Evolutionary conservation across 2,329 filamentous ascomycete species (phyloP).

Genomic region (Cephalotrichum gorgonifer): DNA sequence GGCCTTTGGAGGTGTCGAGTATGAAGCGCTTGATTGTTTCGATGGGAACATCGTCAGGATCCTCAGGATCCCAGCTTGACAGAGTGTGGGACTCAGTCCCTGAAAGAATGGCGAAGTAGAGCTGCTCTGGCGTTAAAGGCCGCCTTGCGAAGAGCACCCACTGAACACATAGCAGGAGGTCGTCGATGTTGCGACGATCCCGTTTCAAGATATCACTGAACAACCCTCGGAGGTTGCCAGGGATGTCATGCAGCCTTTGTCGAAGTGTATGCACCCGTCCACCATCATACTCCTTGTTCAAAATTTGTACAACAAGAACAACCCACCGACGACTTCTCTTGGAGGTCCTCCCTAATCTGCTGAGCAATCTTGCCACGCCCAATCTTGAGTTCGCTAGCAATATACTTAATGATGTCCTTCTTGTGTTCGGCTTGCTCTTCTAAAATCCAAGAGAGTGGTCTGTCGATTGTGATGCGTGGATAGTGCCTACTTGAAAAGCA

Average conservation of each 20-base stretch:
- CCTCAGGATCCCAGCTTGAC: too few species aligned
- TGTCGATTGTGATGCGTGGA: conserved; percentile 24
- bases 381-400: too few species aligned
- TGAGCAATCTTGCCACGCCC: conserved; percentile 1
- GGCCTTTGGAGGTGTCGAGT: too few species aligned
- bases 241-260: neutral
- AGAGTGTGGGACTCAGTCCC: too few species aligned
- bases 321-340: conserved; percentile 28
- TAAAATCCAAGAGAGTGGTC: conserved; percentile 8
- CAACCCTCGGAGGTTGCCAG: neutral
- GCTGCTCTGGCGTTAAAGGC: conserved; percentile 29
- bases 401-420: neutral
- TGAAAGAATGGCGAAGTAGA: conserved; percentile 39
- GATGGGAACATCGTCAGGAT: too few species aligned
- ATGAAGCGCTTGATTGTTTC: too few species aligned
- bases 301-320: conserved; percentile 24
- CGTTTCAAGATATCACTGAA: neutral
- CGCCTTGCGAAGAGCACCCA: conserved; percentile 40
- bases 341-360: conserved; percentile 12
- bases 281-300: conserved; percentile 21
- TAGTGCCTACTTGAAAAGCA: conserved; percentile 39
- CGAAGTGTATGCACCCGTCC: conserved; percentile 12
- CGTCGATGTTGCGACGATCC: neutral
- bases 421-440: neutral
- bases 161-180: neutral